Evolutionary conservation across 176 grass and related monocot species (phyloP).

Genomic region (Leersia perrieri): DNA sequence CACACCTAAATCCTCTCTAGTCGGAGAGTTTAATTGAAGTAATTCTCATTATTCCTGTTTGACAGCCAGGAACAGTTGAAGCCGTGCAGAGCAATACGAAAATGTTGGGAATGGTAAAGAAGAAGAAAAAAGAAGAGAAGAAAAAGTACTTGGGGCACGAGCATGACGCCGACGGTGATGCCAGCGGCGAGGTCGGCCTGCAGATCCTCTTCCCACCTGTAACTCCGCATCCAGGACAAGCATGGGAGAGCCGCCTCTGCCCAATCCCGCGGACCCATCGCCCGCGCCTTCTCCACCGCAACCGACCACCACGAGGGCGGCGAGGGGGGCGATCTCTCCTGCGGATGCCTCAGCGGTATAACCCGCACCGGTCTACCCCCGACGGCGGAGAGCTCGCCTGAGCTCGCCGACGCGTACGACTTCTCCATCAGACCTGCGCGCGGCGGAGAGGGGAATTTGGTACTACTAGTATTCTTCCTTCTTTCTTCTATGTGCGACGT

Average conservation of each 20-base stretch:
- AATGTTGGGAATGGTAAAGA: background rate
- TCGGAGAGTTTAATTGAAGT: background rate
- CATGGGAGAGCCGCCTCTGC: conserved; percentile 57
- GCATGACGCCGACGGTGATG: conserved; percentile 95
- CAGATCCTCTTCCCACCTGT: conserved; percentile 68
- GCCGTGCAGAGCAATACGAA: conserved; percentile 7
- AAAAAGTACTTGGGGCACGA: conserved; percentile 74
- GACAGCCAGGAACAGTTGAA: background rate
- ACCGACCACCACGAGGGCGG: conserved; percentile 19
- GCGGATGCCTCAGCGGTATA: conserved; percentile 70
- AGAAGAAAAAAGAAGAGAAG: no score
- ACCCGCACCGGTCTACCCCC: conserved; percentile 55
- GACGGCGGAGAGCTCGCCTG: conserved; percentile 26
- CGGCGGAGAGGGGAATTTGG: background rate
- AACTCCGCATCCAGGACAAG: conserved; percentile 62
- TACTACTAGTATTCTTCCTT: background rate
- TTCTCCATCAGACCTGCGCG: conserved; percentile 56
- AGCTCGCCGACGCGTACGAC: conserved; percentile 57
- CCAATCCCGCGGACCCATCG: conserved; percentile 67
- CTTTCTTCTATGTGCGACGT: no score
- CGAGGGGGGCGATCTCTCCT: conserved; percentile 1
- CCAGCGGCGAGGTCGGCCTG: conserved; percentile 84
- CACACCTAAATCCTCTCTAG: background rate
- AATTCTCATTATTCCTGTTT: background rate
- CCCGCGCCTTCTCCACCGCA: conserved; percentile 37